Percentiles rank a stretch among this genome's conserved stretches.
phyloP scores from a whole-genome alignment of 1,284 basidiomycete species.

The Cutaneotrichosporon daszewskae region DNA sequence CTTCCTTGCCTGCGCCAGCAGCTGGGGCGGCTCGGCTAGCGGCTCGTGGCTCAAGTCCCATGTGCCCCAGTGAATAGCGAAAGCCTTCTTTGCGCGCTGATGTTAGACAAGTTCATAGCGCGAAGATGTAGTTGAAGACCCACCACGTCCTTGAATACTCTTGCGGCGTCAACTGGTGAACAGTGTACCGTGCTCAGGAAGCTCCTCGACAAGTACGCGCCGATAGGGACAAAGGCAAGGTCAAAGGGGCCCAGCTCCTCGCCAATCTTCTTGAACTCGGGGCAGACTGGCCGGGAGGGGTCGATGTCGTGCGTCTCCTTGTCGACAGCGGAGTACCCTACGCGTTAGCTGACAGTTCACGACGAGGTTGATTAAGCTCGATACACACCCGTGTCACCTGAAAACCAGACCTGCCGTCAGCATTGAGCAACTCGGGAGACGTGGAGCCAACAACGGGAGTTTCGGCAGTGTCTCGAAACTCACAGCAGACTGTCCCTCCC shows the following conservation, averaged over 20 bases:
- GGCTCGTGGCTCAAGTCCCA: slow-evolving; percentile 51
- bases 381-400: slow-evolving; percentile 62
- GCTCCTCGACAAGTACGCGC: slow-evolving; percentile 58
- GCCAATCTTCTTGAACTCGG: slow-evolving; percentile 26
- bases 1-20: slow-evolving; percentile 53
- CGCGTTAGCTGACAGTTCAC: neutral
- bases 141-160: slow-evolving; percentile 59
- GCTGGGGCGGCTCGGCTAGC: slow-evolving; percentile 57
- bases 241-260: slow-evolving; percentile 55
- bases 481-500: too few species aligned
- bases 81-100: slow-evolving; percentile 51
- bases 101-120: too few species aligned
- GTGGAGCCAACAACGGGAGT: neutral
- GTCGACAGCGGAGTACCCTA: slow-evolving; percentile 47
- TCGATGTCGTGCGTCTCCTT: slow-evolving; percentile 48
- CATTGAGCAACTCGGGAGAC: too few species aligned
- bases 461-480: too few species aligned
- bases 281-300: slow-evolving; percentile 47
- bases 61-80: slow-evolving; percentile 68
- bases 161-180: slow-evolving; percentile 59
- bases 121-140: slow-evolving; percentile 34
- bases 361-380: neutral
- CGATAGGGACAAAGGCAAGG: slow-evolving; percentile 59
- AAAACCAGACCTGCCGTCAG: slow-evolving; percentile 60
- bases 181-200: slow-evolving; percentile 60